phyloP scores from a whole-genome alignment of 2,329 filamentous ascomycete genomes.

The Penicillium sp. region DNA sequence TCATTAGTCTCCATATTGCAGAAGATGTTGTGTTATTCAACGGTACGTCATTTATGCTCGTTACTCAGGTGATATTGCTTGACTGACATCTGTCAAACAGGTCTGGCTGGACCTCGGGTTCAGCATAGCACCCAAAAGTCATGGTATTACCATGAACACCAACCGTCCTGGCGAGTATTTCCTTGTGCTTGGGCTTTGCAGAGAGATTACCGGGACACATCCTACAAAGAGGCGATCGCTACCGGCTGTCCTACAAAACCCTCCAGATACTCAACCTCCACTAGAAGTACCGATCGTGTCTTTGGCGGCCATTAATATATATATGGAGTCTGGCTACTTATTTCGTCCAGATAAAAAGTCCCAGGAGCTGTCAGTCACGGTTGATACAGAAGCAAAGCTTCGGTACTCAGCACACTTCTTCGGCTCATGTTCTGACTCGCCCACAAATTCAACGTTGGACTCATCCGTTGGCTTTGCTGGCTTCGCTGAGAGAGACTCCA shows the following conservation, averaged over 20 bases:
- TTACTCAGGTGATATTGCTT: background rate
- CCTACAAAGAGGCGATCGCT: conserved; percentile 6
- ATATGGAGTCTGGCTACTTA: conserved; percentile 15
- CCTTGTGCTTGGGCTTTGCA: conserved; percentile 25
- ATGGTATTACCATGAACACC: background rate
- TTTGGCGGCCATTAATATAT: conserved; percentile 24
- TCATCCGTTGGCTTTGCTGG: background rate
- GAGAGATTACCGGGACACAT: background rate
- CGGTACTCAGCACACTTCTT: background rate
- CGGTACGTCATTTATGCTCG: conserved; percentile 15
- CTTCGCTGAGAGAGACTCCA: background rate
- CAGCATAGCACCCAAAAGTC: conserved; percentile 20
- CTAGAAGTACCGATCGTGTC: conserved; percentile 9
- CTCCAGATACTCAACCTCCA: conserved; percentile 17
- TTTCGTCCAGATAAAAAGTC: background rate
- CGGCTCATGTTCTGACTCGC: background rate
- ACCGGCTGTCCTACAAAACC: conserved; percentile 18
- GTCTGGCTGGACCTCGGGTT: conserved; percentile 35
- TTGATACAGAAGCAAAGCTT: background rate
- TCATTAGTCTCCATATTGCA: conserved; percentile 18
- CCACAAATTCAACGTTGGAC: background rate
- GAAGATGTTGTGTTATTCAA: conserved; percentile 24
- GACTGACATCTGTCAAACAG: conserved; percentile 16
- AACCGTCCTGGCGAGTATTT: conserved; percentile 6
- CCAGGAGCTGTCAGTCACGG: too few species aligned